Evolutionary conservation across 768 basidiomycete genomes (phyloP).

Genomic region (Russula earlei): DNA sequence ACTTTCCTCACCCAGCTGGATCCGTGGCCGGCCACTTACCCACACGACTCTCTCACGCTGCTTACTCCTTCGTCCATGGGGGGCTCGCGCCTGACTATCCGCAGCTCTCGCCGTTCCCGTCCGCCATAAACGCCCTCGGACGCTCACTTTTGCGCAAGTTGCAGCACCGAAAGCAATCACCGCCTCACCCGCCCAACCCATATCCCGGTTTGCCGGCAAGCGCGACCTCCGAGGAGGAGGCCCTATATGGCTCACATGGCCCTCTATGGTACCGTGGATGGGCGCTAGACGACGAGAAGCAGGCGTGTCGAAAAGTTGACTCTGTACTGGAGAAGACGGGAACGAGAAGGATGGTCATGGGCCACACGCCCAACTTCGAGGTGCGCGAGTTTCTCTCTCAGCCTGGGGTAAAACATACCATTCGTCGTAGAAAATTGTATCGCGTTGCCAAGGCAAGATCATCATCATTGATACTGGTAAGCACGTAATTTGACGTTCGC

Average conservation of each 20-base stretch:
- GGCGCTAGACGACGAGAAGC: constrained; percentile 64
- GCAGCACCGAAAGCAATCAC: constrained; percentile 56
- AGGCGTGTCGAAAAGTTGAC: constrained; percentile 63
- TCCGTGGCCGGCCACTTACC: constrained; percentile 19
- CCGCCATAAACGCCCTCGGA: constrained; percentile 70
- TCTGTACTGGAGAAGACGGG: constrained; percentile 64
- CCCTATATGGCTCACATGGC: constrained; percentile 67
- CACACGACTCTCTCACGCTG: constrained; percentile 57
- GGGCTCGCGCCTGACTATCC: constrained; percentile 74
- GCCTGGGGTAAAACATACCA: not conserved
- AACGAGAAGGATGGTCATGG: constrained; percentile 87
- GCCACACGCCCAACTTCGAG: constrained; percentile 87
- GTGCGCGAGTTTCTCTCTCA: constrained; percentile 29
- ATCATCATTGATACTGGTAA: constrained; percentile 92
- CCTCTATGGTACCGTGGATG: constrained; percentile 95
- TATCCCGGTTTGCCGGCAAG: constrained; percentile 64
- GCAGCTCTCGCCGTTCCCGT: constrained; percentile 72
- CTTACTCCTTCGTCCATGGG: constrained; percentile 90
- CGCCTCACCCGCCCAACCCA: constrained; percentile 71
- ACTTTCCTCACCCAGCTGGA: constrained; percentile 37
- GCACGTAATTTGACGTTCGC: constrained; percentile 4
- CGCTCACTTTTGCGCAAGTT: constrained; percentile 60
- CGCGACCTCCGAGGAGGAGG: constrained; percentile 55
- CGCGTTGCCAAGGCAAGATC: constrained; percentile 83
- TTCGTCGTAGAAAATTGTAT: constrained; percentile 50